phyloP scores from a whole-genome alignment of 176 grass and related monocot genomes.

The Saccharum spontaneum region DNA sequence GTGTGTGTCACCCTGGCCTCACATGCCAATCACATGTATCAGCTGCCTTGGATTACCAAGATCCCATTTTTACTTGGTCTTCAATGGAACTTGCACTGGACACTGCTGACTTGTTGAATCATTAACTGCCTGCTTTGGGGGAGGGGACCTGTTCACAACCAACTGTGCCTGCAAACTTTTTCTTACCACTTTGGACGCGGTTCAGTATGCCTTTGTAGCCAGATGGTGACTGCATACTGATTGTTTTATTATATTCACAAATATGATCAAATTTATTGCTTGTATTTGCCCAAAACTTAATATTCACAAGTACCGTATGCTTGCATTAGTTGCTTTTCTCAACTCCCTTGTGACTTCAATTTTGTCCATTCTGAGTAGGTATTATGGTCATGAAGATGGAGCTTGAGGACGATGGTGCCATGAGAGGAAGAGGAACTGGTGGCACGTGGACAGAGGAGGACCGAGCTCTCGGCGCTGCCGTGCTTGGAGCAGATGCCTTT shows the following conservation, averaged over 20 bases:
- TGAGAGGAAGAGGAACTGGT: slow-evolving; percentile 28
- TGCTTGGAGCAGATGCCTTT: slow-evolving; percentile 82
- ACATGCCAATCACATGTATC: not conserved
- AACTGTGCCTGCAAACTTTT: not conserved
- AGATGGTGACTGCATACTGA: not conserved
- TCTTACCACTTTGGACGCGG: not conserved
- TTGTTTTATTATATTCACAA: not conserved
- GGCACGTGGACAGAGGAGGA: slow-evolving; percentile 77
- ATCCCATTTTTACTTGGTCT: not conserved
- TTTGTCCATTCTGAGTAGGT: slow-evolving; percentile 21
- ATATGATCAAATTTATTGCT: not conserved
- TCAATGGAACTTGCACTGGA: not conserved
- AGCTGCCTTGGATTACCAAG: not conserved
- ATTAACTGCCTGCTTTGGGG: not conserved
- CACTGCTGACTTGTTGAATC: not conserved
- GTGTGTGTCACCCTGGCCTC: not conserved
- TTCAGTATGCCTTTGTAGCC: not conserved
- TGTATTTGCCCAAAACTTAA: not conserved
- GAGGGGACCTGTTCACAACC: not conserved
- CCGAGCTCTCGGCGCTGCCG: slow-evolving; percentile 46
- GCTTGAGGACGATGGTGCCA: slow-evolving; percentile 34
- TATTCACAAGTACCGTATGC: not conserved
- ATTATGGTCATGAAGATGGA: slow-evolving; percentile 72
- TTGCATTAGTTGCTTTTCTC: not conserved
- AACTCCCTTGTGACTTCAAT: slow-evolving; percentile 7